Evolutionary conservation across 805 yeast species (phyloP), one percentile per base, ranked within the genome.

Genomic region (Debaryomyces hansenii): DNA sequence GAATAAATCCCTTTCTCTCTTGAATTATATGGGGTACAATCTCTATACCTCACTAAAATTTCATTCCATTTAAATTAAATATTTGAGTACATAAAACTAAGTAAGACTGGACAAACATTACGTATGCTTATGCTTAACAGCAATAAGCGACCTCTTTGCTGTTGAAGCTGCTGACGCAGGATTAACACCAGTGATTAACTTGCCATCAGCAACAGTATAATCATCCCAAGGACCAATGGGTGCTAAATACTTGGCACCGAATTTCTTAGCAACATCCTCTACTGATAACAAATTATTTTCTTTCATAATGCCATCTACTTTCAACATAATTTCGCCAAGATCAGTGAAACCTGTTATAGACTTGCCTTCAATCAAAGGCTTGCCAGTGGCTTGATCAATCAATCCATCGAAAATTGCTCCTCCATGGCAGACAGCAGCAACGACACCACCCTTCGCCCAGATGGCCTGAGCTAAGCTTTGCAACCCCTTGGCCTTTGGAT

Each of bases 351-450:
- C 85, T n/a, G 86, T 80, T 44, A 77, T 67, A 24, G 65, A 68
- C 62, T 72, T 76, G 42, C 81, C 84, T 49, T 74, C 56, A 46
- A 73, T 66, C 46, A 82, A 52, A 15, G 61, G 57, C 37, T 67
- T 63, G 37, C 79, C 80, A 15, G 72, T 64, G 10, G 53, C 46
- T 37, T 51, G 47, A 51, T 77, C 78, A 34, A 55, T 62, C 48
- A 80, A 55, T 42, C 67, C 69, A 16, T 70, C 75, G 46, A 81
- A 74, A 48, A 80, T 68, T 20, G 72, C 70, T n/a, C 83, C 82
- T 10, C 84, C 86, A 52, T 82, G 85, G 61, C 86, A 81, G 2
- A 82, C 85, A 10, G 85, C 83, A 35, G 80, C 60, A 24, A 81
- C 72, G 27, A 79, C 70, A 40, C 84, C 85, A 20, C 76, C 78